These are phyloP conservation scores for Penstemon newberryi DNA, from an alignment of 257 asterid species.

Conservation along the genomic window DNA sequence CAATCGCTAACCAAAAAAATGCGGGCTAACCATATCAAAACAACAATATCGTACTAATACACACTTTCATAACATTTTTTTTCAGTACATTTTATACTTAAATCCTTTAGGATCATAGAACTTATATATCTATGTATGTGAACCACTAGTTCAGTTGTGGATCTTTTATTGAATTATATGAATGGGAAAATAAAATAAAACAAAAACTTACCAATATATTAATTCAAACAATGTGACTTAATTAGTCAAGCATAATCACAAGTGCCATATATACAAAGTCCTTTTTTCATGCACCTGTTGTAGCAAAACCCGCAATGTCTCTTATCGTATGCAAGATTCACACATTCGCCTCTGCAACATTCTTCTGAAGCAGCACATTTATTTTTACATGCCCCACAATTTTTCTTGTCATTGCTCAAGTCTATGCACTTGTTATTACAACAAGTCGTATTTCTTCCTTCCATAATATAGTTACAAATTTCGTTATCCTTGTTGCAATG, in stretches of 20 bases:
- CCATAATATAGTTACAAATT: conserved; percentile 26
- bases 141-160: conserved; percentile 27
- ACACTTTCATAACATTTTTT: background rate
- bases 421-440: conserved; percentile 50
- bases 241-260: conserved; percentile 43
- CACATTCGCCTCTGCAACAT: conserved; percentile 51
- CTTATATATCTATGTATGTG: background rate
- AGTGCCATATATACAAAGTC: conserved; percentile 36
- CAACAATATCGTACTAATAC: background rate
- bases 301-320: conserved; percentile 48
- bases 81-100: background rate
- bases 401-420: conserved; percentile 26
- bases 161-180: conserved; percentile 23
- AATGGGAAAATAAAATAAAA: background rate
- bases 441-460: conserved; percentile 37
- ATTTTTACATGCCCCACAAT: conserved; percentile 47
- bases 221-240: background rate
- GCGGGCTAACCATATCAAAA: background rate
- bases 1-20: background rate
- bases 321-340: conserved; percentile 37
- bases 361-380: conserved; percentile 32
- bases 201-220: conserved; percentile 9
- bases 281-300: conserved; percentile 34
- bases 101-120: background rate
- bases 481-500: conserved; percentile 37